A percentile compares a stretch with the other conserved stretches of the same genome.
phyloP scores from a whole-genome alignment of 2,329 filamentous ascomycete species.

The Chrysoporthe cubensis region DNA sequence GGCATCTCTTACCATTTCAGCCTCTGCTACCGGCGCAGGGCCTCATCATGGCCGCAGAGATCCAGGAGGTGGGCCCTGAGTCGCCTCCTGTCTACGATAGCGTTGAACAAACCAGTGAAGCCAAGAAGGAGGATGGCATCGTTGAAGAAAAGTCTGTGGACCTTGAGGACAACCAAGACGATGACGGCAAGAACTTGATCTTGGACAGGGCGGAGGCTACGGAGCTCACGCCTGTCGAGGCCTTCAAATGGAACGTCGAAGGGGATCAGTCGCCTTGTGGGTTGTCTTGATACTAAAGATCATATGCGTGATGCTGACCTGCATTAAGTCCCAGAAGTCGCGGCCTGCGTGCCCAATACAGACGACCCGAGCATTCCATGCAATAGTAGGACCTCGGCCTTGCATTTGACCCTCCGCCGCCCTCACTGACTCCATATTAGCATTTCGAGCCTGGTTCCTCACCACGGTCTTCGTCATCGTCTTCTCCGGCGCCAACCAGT shows the following conservation, averaged over 20 bases:
- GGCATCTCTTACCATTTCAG: neutral
- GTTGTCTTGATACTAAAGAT: conserved; percentile 7
- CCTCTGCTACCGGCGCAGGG: neutral
- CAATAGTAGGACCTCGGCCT: conserved; percentile 34
- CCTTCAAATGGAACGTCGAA: conserved; percentile 43
- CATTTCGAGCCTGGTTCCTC: conserved; percentile 38
- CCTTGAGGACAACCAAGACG: conserved; percentile 23
- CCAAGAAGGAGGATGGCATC: conserved; percentile 22
- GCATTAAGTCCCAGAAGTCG: conserved; percentile 40
- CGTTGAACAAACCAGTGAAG: neutral
- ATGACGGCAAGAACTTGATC: conserved; percentile 24
- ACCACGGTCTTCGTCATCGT: conserved; percentile 38
- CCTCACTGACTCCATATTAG: conserved; percentile 25
- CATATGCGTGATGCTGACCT: conserved; percentile 1
- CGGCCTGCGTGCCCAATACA: conserved; percentile 41
- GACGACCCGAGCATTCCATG: conserved; percentile 39
- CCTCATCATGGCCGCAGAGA: conserved; percentile 25
- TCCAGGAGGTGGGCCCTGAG: conserved; percentile 18
- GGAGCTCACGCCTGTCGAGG: conserved; percentile 40
- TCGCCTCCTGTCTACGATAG: conserved; percentile 9
- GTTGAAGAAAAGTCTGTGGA: conserved; percentile 18
- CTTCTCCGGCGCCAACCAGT: conserved; percentile 41
- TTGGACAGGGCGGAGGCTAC: conserved; percentile 34
- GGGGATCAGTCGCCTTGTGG: conserved; percentile 43
- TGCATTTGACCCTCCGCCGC: neutral